These are phyloP conservation scores for Coniochaeta sp. DNA, from an alignment of 2,329 filamentous ascomycete genomes.

Conservation along the genomic window DNA sequence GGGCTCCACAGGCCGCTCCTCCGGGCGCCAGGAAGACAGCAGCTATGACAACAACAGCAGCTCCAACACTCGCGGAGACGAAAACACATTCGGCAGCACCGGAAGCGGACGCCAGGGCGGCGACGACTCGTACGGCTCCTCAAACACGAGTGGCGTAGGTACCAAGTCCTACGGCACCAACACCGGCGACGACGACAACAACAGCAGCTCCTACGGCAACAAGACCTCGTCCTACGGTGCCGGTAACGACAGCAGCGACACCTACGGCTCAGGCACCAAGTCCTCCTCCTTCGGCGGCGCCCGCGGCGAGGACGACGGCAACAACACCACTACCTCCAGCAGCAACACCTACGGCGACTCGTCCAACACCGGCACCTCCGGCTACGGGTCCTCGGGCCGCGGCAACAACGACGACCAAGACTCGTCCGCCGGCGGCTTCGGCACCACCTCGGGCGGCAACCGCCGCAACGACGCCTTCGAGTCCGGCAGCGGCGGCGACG, in stretches of 20 bases:
- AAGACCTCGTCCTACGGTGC: conserved; percentile 1
- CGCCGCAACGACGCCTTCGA: conserved; percentile 6
- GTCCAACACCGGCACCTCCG: not conserved
- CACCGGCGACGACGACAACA: conserved; percentile 12
- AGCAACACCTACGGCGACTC: not conserved
- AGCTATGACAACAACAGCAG: conserved; percentile 5
- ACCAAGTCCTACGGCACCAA: conserved; percentile 13
- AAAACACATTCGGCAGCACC: conserved; percentile 8
- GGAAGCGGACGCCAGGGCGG: not conserved
- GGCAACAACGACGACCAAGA: conserved; percentile 4
- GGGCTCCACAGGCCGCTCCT: conserved; percentile 2
- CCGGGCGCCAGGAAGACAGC: conserved; percentile 9
- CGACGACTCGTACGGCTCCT: conserved; percentile 15
- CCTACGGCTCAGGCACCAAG: conserved; percentile 24
- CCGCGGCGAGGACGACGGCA: not conserved
- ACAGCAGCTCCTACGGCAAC: conserved; percentile 11
- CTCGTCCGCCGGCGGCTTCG: not conserved
- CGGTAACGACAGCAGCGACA: conserved; percentile 8
- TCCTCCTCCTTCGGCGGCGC: not conserved
- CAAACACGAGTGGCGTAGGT: conserved; percentile 10
- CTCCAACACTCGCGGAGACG: conserved; percentile 2
- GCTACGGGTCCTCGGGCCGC: conserved; percentile 8
- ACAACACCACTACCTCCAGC: conserved; percentile 11
- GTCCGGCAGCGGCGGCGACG: conserved; percentile 8
- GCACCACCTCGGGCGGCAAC: conserved; percentile 7